phyloP scores from a whole-genome alignment of 352 stramenopile species.

The Elongisporangium anandrum region DNA sequence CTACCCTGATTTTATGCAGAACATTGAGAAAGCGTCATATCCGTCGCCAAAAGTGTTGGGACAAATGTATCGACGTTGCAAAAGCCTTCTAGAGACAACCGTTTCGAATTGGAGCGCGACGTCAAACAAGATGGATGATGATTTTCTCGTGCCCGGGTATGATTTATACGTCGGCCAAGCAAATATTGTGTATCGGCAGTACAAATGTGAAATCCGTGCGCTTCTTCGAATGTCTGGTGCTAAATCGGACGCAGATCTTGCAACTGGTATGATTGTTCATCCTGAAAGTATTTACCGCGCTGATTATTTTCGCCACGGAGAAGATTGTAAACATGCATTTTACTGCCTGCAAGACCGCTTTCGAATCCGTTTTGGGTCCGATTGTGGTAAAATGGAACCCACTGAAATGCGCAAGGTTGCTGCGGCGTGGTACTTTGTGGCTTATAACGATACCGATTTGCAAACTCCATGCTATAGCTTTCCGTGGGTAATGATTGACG shows the following conservation, averaged over 20 bases:
- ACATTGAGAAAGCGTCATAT: slow-evolving; percentile 57
- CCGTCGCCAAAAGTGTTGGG: slow-evolving; percentile 68
- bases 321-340: slow-evolving; percentile 66
- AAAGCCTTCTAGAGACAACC: slow-evolving; percentile 41
- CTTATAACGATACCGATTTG: slow-evolving; percentile 39
- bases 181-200: slow-evolving; percentile 50
- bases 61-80: slow-evolving; percentile 67
- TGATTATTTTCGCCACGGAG: slow-evolving; percentile 77
- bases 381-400: slow-evolving; percentile 11
- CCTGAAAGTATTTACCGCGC: slow-evolving; percentile 49
- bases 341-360: slow-evolving; percentile 41
- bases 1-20: slow-evolving; percentile 85
- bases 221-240: slow-evolving; percentile 65
- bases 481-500: slow-evolving; percentile 62
- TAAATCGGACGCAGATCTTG: slow-evolving; percentile 55
- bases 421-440: slow-evolving; percentile 66
- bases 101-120: slow-evolving; percentile 16
- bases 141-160: slow-evolving; percentile 52
- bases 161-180: slow-evolving; percentile 34
- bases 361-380: slow-evolving; percentile 35
- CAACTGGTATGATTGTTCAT: slow-evolving; percentile 71
- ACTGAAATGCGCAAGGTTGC: slow-evolving; percentile 37
- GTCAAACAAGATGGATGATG: slow-evolving; percentile 37
- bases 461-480: slow-evolving; percentile 51
- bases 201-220: slow-evolving; percentile 48